Evolutionary conservation across 169 alveolate species (phyloP), one percentile per base, ranked within the genome.

Genomic region (Theileria annulata): DNA sequence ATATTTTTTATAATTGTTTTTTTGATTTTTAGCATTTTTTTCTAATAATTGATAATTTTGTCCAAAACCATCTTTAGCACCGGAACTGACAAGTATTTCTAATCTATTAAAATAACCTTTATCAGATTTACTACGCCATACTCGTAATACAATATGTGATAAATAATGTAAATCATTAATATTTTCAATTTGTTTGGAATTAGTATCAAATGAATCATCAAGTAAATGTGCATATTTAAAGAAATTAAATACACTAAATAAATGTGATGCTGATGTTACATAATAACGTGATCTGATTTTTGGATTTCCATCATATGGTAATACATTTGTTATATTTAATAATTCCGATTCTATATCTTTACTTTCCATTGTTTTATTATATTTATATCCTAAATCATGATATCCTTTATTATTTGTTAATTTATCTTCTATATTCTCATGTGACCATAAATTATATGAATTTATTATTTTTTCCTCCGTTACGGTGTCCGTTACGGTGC

Each of bases 231-330:
- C 86, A 73, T 88, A 85, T 19, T 84, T 86, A 42, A 92, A 69
- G 49, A 93, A 85, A 75, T 91, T 93, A 63, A 90, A 85, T 12
- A 93, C 79, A 2, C 94, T 87, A 64, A 91, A 84, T 80, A 95
- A 80, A 71, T 92, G 95, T 2, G 95, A 91, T 19, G 97, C 97
- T 19, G 96, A 92, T 6, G 97, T 92, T 13, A 93, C 96, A 81
- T 95, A 95, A 88, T 90, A 93, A 25, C 97, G 80, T 42, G 96
- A 91, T 19, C 97, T 88, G 63, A 95, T 97, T 88, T 91, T 91
- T 30, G 96, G 89, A 92, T 1, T n/a, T n/a, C n/a, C n/a, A n/a
- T n/a, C n/a, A n/a, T n/a, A n/a, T n/a, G n/a, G n/a, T n/a, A n/a
- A n/a, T n/a, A n/a, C n/a, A n/a, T n/a, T n/a, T n/a, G n/a, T n/a